Percentiles rank a stretch among this genome's conserved stretches.
Conservation (phyloP, 2,329 filamentous ascomycete genomes). For the Chaetomium globosum region DNA sequence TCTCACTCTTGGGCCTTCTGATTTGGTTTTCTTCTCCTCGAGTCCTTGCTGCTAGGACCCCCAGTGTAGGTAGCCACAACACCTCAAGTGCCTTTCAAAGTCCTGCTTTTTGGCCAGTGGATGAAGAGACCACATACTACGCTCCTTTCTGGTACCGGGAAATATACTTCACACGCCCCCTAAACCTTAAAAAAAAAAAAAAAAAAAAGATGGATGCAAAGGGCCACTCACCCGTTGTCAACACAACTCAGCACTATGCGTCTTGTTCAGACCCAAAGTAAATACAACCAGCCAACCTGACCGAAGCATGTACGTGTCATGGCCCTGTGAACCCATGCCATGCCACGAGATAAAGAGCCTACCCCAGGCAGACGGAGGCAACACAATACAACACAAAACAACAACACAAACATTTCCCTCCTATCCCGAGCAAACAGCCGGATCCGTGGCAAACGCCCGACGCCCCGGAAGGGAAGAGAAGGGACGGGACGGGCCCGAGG, state of each 20-base stretch:
- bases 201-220: too few species aligned
- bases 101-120: too few species aligned
- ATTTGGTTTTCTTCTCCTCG: not conserved
- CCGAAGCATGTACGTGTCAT: not conserved
- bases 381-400: not conserved
- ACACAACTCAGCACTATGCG: not conserved
- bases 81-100: too few species aligned
- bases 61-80: too few species aligned
- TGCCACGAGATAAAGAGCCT: not conserved
- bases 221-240: too few species aligned
- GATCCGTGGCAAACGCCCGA: not conserved
- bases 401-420: not conserved
- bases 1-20: not conserved
- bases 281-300: not conserved
- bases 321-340: too few species aligned
- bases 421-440: not conserved
- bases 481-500: too few species aligned
- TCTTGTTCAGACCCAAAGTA: not conserved
- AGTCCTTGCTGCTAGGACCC: not conserved
- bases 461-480: not conserved
- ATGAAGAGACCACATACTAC: too few species aligned
- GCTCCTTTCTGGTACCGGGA: too few species aligned
- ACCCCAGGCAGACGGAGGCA: not conserved
- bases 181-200: too few species aligned
- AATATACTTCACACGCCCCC: too few species aligned